Evolutionary conservation across 441 rosid genomes (phyloP), one percentile per base, ranked within the genome.

Genomic region (Bocquillonia castaneifolia): DNA sequence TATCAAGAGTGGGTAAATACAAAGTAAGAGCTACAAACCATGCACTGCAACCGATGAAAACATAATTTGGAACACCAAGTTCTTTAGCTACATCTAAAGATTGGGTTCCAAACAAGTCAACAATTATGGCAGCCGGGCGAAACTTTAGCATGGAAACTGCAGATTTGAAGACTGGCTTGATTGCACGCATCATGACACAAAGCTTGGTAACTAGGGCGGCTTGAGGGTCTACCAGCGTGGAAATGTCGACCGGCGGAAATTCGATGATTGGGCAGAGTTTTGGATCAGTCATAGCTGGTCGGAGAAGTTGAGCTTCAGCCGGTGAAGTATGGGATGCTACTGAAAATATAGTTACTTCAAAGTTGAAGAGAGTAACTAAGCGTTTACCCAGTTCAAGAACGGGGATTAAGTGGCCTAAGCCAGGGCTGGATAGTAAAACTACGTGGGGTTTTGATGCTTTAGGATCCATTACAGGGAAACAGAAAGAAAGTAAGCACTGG

Each of bases 51-150:
- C 90, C 50, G 14, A 77, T 10, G 29, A 75, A 76, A 18, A 83
- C 85, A 56, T 77, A 82, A 28, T 71, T 85, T 1, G 59, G 75
- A 70, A 89, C 78, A 45, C 69, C 57, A 22, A 91, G 74, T 60
- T 87, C 93, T 3, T 81, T 62, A n/a, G 87, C 89, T 2, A 83
- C 66, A 0, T 13, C 26, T 45, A 89, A 66, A 66, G 89, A 76
- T 42, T 83, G 83, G 1, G 83, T 79, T 51, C 89, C 91, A n/a
- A 89, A 83, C 28, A 82, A 45, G 67, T 89, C 92, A 6, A 80
- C 83, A 0, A 91, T 59, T 20, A 89, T 55, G 15, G 76, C 85
- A 0, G 72, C 36, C 0, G 88, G 90, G 0, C 37, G 78, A 48
- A 22, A 10, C 26, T 68, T 22, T 77, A 80, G 32, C 1, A n/a